Evolutionary conservation across 805 yeast species (phyloP).

Genomic region (Hanseniaspora opuntiae): DNA sequence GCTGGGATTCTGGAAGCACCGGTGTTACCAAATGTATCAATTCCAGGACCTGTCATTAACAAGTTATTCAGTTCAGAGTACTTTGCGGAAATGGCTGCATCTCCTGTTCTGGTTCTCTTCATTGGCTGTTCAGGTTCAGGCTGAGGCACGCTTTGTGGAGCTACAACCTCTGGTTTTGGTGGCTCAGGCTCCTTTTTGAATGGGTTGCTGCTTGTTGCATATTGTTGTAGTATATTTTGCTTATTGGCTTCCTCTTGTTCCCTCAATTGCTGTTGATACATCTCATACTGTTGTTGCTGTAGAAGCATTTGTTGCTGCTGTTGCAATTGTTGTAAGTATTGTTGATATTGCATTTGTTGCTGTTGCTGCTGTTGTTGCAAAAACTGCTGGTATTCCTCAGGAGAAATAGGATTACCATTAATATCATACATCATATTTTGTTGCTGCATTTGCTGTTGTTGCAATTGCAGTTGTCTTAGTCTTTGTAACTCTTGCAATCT

Average conservation of each 20-base stretch:
- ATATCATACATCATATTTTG: conserved; percentile 25
- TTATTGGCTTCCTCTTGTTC: conserved; percentile 26
- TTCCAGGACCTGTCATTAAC: conserved; percentile 75
- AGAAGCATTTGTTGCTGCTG: conserved; percentile 29
- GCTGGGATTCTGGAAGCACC: conserved; percentile 63
- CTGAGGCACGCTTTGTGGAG: conserved; percentile 17
- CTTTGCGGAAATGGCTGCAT: conserved; percentile 41
- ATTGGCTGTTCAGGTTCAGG: conserved; percentile 27
- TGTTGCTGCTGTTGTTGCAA: conserved; percentile 24
- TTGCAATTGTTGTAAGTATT: conserved; percentile 30
- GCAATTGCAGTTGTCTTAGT: conserved; percentile 19
- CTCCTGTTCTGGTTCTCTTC: conserved; percentile 38
- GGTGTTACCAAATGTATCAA: conserved; percentile 60
- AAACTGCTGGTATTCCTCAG: conserved; percentile 23
- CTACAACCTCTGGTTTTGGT: conserved; percentile 22
- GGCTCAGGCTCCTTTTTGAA: conserved; percentile 16
- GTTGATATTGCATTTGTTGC: conserved; percentile 18
- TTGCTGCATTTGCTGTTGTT: conserved; percentile 16
- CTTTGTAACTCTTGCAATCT: conserved; percentile 22
- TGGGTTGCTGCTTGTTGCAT: conserved; percentile 6
- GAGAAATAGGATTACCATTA: conserved; percentile 26
- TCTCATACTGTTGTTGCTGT: conserved; percentile 18
- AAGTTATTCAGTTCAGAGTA: conserved; percentile 64
- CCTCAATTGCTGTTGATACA: conserved; percentile 30
- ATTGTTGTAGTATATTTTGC: conserved; percentile 10